Evolutionary conservation across 169 alveolate genomes (phyloP), one percentile per base, ranked within the genome.

Genomic region (Plasmodium yoelii): DNA sequence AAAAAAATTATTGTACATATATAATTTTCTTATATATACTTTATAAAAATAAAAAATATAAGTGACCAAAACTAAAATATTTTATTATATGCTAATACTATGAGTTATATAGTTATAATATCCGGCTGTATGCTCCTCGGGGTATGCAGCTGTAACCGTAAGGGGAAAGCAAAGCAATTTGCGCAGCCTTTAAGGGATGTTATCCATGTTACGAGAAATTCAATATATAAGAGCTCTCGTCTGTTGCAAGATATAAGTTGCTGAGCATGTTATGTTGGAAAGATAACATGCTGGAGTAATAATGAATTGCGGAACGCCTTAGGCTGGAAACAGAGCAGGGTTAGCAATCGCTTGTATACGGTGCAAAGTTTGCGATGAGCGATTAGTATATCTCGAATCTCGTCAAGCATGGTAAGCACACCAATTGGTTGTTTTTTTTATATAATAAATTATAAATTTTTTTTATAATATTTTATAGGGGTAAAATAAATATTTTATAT

Each of bases 281-380:
- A 77, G 88, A 51, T 67, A 51, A 63, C 56, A 77, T 61, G 68
- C 34, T 77, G 77, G 51, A 77, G 88, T 77, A 77, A 77, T 77
- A 34, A 77, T 77, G 88, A 77, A 77, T 57, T 51, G 59, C 59
- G 49, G 49, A 77, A 74, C 88, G 88, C 88, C 88, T 63, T 75
- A 77, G 88, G 88, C 88, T 77, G 88, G 88, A 77, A 77, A 77
- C 88, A 77, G 88, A 77, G 88, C 88, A 77, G 88, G 88, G 88
- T 77, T 42, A 77, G 77, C 65, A 68, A 55, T 77, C 88, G 88
- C 88, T 77, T 74, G 46, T 65, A 75, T 77, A 77, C 70, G 88
- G 88, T 77, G 88, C 59, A 75, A 77, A 77, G 88, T 63, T 77
- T 77, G 57, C 88, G 88, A 75, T 77, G 53, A 69, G 57, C 61